These are phyloP conservation scores for Isatis lusitanica DNA, from an alignment of 441 rosid species.

Conservation along the genomic window DNA sequence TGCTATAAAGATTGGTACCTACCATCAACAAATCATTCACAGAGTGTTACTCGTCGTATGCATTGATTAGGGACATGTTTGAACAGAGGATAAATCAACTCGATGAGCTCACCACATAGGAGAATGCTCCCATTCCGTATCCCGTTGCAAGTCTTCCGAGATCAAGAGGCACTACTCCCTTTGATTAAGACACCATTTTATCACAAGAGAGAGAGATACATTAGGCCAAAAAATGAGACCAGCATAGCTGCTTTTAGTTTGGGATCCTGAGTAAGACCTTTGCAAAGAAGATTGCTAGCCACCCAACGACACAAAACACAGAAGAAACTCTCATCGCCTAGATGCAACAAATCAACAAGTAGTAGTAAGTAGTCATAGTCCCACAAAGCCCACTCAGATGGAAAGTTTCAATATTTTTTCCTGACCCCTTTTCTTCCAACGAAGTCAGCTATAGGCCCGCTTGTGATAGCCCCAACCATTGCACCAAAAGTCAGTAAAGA, in stretches of 20 bases:
- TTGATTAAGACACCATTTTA: constrained; percentile 19
- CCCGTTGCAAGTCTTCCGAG: constrained; percentile 88
- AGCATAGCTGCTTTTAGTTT: constrained; percentile 4
- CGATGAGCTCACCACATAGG: constrained; percentile 64
- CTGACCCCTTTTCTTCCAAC: constrained; percentile 88
- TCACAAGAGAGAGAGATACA: constrained; percentile 25
- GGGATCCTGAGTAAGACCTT: constrained; percentile 47
- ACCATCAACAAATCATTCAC: constrained; percentile 25
- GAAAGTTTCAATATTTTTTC: neutral
- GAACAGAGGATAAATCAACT: neutral
- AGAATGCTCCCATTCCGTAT: constrained; percentile 94
- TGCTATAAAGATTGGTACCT: constrained; percentile 92
- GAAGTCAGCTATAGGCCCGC: constrained; percentile 80
- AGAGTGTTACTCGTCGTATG: neutral
- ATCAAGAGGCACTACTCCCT: constrained; percentile 72
- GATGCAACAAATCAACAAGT: constrained; percentile 19
- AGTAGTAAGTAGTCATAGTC: neutral
- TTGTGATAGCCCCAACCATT: constrained; percentile 94
- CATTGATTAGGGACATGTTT: neutral
- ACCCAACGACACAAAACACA: constrained; percentile 69
- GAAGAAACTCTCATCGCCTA: constrained; percentile 87
- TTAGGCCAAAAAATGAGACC: constrained; percentile 10
- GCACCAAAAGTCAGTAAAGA: constrained; percentile 93
- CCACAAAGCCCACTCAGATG: neutral
- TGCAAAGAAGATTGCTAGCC: constrained; percentile 93